Conservation (phyloP, 208 protist species). For the Acanthamoeba culbertsoni region DNA sequence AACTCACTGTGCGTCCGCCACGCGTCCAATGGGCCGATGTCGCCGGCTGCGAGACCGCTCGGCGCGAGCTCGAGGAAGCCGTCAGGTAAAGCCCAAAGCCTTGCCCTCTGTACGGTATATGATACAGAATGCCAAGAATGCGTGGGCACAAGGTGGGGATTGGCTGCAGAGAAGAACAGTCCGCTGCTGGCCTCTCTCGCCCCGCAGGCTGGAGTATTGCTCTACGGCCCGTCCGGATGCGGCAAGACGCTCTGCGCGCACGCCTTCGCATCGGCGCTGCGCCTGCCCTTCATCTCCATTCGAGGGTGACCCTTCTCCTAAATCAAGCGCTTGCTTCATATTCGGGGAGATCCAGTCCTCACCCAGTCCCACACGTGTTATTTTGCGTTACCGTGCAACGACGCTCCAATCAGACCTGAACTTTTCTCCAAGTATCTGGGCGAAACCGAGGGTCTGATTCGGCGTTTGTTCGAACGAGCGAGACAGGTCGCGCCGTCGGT, state of each 20-base stretch:
- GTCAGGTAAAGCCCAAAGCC: not conserved
- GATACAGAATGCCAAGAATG: not conserved
- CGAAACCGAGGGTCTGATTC: conserved; percentile 86
- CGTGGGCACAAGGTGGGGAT: not conserved
- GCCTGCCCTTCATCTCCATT: conserved; percentile 32
- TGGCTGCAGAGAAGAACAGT: conserved; percentile 82
- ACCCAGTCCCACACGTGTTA: not conserved
- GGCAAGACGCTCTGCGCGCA: conserved; percentile 83
- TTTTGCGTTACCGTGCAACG: not conserved
- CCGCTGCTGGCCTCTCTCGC: conserved; percentile 75
- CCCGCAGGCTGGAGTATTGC: conserved; percentile 80
- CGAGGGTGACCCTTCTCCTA: not conserved
- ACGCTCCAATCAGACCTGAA: conserved; percentile 92
- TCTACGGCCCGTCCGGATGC: conserved; percentile 80
- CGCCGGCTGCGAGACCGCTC: not conserved
- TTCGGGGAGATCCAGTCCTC: no score
- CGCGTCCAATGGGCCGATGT: not conserved
- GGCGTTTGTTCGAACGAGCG: conserved; percentile 86
- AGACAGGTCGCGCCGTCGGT: conserved; percentile 66
- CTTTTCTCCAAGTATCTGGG: conserved; percentile 86
- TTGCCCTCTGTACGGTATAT: not conserved
- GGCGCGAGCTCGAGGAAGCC: not conserved
- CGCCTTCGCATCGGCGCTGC: conserved; percentile 67
- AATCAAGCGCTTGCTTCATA: no score
- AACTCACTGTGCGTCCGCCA: not conserved